Base-by-base conservation (phyloP, 2,329 filamentous ascomycete genomes). In the Penicillium rolfsii region DNA sequence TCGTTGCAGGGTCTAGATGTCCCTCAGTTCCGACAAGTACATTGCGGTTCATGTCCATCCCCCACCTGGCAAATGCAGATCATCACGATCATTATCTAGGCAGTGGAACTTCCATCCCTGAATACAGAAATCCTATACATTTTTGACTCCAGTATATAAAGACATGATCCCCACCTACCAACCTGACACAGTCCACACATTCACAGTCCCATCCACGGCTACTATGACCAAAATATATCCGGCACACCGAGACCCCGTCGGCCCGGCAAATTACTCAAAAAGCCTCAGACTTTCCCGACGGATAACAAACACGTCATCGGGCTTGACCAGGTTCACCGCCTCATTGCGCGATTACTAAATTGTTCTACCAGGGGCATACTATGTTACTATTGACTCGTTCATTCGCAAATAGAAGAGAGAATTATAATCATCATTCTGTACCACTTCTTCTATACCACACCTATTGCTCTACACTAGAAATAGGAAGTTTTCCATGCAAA, bases 191-290 rank as follows among this genome's bases (percentile, higher is more conserved):
- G 36, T 36, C 49, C 28, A 33, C 49, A 36, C 19, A 35, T 40
- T 11, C 36, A 43, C 52, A 36, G 5, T 14, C 35, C 35, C 35
- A 36, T 14, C 12, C 30, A 11, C 1, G 19, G 19, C 19, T 30
- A 30, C 2, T 14, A 6, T 14, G n/a, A 43, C 40, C 40, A 12
- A 41, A 33, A 33, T 24, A 28, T 24, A 30, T n/a, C 22, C 52
- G 38, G 52, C 16, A 54, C 52, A 43, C 52, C 52, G 52, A 54
- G 19, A 33, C 38, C 45, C 26, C 36, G 45, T 54, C 38, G 52
- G 38, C 52, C 38, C 38, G 52, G 38, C 26, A 41, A 30, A 28
- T 28, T 40, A 24, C 28, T 46, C 30, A 45, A 45, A 55, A 55
- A 53, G 33, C 36, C 45, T 48, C 45, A 52, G 4, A 40, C 30